Percentiles rank a stretch among this genome's conserved stretches.
Conservation (phyloP, 148 eudicot genomes). For the Vaccinium vitisidaea region DNA sequence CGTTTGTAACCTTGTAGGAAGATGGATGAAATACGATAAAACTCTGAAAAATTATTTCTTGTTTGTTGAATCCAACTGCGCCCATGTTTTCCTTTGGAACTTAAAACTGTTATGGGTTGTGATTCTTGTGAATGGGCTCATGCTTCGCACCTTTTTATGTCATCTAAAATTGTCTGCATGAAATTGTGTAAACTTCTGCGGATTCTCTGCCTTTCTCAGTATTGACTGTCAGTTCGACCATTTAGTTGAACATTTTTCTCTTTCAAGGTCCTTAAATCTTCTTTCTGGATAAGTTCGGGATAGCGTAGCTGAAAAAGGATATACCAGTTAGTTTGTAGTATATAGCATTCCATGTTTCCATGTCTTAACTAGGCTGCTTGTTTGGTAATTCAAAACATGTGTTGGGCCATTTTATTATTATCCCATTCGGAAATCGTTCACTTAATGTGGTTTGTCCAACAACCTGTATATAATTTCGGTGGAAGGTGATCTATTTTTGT, state of each 20-base stretch:
- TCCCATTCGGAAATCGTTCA: neutral
- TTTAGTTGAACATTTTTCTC: neutral
- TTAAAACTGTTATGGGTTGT: neutral
- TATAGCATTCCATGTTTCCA: neutral
- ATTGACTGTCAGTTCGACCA: neutral
- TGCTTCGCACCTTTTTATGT: neutral
- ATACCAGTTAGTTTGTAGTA: neutral
- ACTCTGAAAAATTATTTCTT: neutral
- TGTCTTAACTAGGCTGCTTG: neutral
- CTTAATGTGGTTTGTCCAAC: too few relatives aligned
- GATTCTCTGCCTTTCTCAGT: neutral
- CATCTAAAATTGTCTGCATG: neutral
- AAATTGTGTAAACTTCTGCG: neutral
- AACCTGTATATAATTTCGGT: neutral
- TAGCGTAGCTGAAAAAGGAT: neutral
- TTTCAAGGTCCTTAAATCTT: neutral
- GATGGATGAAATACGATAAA: neutral
- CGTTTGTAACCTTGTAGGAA: neutral
- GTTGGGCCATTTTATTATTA: neutral
- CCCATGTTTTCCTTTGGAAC: neutral
- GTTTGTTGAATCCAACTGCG: neutral
- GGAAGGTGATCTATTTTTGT: neutral
- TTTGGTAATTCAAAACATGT: neutral
- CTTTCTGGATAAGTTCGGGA: neutral
- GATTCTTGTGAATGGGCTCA: neutral